Conservation (phyloP, 1,284 basidiomycete species). For the Fomitopsis schrenkii region DNA sequence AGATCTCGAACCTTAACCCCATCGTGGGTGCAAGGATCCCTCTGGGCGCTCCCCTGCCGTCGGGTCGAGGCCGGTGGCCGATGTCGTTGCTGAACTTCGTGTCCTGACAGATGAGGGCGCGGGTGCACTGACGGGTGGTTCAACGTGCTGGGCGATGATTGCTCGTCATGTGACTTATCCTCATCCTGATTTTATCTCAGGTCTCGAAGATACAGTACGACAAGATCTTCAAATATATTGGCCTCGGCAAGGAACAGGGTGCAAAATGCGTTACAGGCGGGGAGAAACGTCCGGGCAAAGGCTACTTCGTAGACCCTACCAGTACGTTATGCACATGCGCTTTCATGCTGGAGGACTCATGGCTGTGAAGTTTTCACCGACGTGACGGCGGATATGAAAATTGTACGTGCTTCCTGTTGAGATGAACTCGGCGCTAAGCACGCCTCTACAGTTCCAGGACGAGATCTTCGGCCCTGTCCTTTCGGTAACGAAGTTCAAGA, state of each 20-base stretch:
- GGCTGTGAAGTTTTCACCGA: conserved; percentile 63
- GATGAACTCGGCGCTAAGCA: background rate
- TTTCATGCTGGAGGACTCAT: background rate
- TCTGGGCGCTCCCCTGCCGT: background rate
- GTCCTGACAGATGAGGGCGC: too few species aligned
- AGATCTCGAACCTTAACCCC: conserved; percentile 6
- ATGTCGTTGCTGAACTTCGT: too few species aligned
- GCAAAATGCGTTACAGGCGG: conserved; percentile 82
- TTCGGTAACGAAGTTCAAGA: conserved; percentile 71
- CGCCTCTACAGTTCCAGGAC: conserved; percentile 55
- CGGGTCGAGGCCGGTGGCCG: background rate
- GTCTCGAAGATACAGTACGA: conserved; percentile 86
- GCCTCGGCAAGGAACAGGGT: conserved; percentile 81
- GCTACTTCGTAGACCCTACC: conserved; percentile 75
- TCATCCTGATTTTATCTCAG: conserved; percentile 31
- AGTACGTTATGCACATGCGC: conserved; percentile 39
- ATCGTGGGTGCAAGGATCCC: background rate
- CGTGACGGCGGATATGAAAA: conserved; percentile 70
- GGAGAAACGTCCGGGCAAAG: conserved; percentile 61
- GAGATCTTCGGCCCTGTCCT: conserved; percentile 90
- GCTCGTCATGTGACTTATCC: too few species aligned
- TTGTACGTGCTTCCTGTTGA: conserved; percentile 43
- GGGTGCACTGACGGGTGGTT: too few species aligned
- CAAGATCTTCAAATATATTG: conserved; percentile 87
- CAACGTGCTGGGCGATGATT: too few species aligned